These are phyloP conservation scores for Angomonas deanei DNA, from an alignment of 208 protist genomes.

Conservation along the genomic window DNA sequence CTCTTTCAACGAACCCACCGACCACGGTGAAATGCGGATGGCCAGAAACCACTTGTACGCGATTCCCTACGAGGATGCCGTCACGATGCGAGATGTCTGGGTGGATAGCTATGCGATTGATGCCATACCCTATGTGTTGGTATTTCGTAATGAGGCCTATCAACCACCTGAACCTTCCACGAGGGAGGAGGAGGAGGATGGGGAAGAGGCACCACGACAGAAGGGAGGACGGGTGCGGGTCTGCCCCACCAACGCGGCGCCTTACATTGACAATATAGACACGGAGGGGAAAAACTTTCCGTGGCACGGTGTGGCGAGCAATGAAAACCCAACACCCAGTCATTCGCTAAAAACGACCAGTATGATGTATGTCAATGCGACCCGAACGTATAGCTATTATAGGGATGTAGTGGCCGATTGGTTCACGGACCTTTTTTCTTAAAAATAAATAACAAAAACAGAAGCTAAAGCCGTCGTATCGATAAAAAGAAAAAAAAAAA, in stretches of 20 bases:
- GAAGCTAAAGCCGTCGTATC: too few species aligned
- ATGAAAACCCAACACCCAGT: too few species aligned
- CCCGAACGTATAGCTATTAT: not conserved
- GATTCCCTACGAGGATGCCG: not conserved
- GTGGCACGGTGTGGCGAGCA: not conserved
- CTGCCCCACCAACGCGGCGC: not conserved
- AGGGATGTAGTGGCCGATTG: not conserved
- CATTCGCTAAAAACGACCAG: not conserved
- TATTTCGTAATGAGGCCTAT: not conserved
- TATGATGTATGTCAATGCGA: not conserved
- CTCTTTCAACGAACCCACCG: too few species aligned
- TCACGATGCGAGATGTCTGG: not conserved
- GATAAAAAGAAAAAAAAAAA: too few species aligned
- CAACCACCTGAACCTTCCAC: too few species aligned
- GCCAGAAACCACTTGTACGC: not conserved
- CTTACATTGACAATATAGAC: not conserved
- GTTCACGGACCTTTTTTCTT: not conserved
- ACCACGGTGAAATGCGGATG: not conserved
- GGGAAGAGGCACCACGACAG: not conserved
- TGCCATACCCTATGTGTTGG: not conserved
- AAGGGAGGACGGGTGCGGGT: not conserved
- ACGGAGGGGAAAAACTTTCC: not conserved
- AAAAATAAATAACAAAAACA: not conserved
- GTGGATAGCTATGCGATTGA: not conserved
- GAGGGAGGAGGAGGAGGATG: not conserved